These are phyloP conservation scores for Cupressus sempervirens DNA, from an alignment of 75 land plant species.

Conservation along the genomic window DNA sequence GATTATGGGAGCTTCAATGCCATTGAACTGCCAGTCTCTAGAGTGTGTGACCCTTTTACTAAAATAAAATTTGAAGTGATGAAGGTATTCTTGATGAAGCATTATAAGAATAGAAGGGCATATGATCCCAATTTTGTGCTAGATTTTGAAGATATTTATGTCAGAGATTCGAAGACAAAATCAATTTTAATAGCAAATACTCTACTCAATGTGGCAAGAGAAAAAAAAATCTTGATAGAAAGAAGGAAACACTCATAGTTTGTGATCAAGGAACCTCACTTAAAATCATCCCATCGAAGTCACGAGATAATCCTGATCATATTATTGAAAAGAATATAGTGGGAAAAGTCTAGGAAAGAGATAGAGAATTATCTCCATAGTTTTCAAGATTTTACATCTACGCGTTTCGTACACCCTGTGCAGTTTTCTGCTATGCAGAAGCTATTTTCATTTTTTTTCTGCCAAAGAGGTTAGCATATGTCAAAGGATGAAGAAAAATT, in stretches of 20 bases:
- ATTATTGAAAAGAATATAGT: slow-evolving; percentile 66
- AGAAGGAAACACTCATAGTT: slow-evolving; percentile 62
- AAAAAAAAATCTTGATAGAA: slow-evolving; percentile 72
- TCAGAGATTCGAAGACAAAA: slow-evolving; percentile 76
- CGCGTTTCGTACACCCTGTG: too few relatives aligned
- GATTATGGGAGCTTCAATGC: too few relatives aligned
- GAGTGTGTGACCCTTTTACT: too few relatives aligned
- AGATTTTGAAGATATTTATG: slow-evolving; percentile 97
- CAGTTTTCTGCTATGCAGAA: too few relatives aligned
- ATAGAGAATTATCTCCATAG: slow-evolving; percentile 82
- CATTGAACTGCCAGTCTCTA: too few relatives aligned
- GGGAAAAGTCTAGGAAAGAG: slow-evolving; percentile 54
- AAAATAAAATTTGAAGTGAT: too few relatives aligned
- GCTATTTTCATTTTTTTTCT: too few relatives aligned
- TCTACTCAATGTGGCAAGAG: slow-evolving; percentile 68
- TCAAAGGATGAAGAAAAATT: not conserved
- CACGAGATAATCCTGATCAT: slow-evolving; percentile 56
- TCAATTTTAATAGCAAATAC: slow-evolving; percentile 90
- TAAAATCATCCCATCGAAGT: slow-evolving; percentile 64
- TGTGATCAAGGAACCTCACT: slow-evolving; percentile 82
- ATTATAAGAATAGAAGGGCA: slow-evolving; percentile 66
- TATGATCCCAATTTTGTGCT: slow-evolving; percentile 69
- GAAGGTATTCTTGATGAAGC: slow-evolving; percentile 95
- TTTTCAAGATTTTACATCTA: slow-evolving; percentile 65
- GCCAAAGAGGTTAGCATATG: not conserved